A percentile compares a stretch with the other conserved stretches of the same genome.
Evolutionary conservation across 164 flowering plant genomes (phyloP).

Genomic region (Vitis riparia): DNA sequence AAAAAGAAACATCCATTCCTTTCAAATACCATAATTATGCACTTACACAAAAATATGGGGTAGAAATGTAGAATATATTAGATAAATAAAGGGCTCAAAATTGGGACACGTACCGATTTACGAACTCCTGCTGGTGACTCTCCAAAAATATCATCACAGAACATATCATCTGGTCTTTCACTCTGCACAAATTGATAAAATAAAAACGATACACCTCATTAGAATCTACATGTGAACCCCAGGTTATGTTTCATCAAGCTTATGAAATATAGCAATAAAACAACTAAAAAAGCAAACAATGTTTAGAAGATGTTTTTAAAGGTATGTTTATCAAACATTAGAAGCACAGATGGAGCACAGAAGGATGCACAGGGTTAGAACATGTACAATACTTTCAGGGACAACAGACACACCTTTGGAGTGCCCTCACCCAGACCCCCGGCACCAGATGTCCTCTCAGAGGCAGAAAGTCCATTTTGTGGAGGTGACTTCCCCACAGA

Average conservation of each 20-base stretch:
- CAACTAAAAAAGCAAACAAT: not conserved
- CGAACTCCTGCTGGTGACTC: slow-evolving; percentile 90
- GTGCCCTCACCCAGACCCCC: slow-evolving; percentile 83
- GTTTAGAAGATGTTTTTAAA: not conserved
- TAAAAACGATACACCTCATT: not conserved
- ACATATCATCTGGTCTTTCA: slow-evolving; percentile 71
- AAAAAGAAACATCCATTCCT: too few species aligned
- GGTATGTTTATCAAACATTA: too few species aligned
- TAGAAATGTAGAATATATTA: too few species aligned
- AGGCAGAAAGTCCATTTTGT: slow-evolving; percentile 42
- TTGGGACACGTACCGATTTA: slow-evolving; percentile 47
- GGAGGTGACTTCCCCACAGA: slow-evolving; percentile 63
- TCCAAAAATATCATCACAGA: slow-evolving; percentile 97
- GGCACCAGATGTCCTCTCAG: slow-evolving; percentile 37
- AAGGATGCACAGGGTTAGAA: not conserved
- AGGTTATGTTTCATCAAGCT: not conserved
- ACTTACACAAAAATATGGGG: too few species aligned
- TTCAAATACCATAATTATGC: too few species aligned
- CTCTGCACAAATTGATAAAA: slow-evolving; percentile 50
- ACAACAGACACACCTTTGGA: slow-evolving; percentile 66
- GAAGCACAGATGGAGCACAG: not conserved
- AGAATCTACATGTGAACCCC: not conserved
- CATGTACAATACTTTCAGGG: not conserved
- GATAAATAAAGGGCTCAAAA: too few species aligned
- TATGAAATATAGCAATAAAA: too few species aligned